Percentiles rank a stretch among this genome's conserved stretches.
Conservation (phyloP, 1,139 yeast species). For the Blastobotrys aristatus region DNA sequence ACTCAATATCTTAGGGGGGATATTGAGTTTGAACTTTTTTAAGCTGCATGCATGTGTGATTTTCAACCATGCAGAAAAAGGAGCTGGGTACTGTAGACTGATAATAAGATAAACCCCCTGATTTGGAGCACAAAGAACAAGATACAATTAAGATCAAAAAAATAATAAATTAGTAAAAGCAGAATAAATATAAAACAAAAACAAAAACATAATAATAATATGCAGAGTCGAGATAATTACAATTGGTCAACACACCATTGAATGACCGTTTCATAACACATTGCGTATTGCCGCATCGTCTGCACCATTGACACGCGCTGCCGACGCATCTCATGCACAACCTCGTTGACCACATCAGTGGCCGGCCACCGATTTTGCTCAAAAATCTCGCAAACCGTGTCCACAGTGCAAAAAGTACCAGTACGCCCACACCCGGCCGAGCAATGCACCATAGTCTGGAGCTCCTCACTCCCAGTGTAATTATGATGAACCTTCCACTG, state of each 20-base stretch:
- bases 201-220: not conserved
- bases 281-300: constrained; percentile 63
- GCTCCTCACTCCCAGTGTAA: constrained; percentile 15
- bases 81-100: no score
- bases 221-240: not conserved
- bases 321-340: constrained; percentile 57
- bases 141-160: not conserved
- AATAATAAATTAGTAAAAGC: not conserved
- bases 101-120: no score
- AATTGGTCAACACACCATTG: constrained; percentile 24
- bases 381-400: constrained; percentile 49
- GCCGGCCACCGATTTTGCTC: constrained; percentile 18
- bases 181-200: not conserved
- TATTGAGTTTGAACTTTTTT: no score
- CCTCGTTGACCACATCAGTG: constrained; percentile 49
- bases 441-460: constrained; percentile 64
- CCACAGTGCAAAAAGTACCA: constrained; percentile 77
- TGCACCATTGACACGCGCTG: constrained; percentile 85
- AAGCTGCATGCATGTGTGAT: no score
- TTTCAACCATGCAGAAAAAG: no score
- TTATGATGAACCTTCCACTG: not conserved
- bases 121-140: no score
- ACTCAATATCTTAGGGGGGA: no score
- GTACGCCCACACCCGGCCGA: constrained; percentile 94
- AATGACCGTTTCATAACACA: constrained; percentile 58